Evolutionary conservation across 1,284 basidiomycete species (phyloP), one percentile per base, ranked within the genome.

Genomic region (Agroathelia rolfsii): DNA sequence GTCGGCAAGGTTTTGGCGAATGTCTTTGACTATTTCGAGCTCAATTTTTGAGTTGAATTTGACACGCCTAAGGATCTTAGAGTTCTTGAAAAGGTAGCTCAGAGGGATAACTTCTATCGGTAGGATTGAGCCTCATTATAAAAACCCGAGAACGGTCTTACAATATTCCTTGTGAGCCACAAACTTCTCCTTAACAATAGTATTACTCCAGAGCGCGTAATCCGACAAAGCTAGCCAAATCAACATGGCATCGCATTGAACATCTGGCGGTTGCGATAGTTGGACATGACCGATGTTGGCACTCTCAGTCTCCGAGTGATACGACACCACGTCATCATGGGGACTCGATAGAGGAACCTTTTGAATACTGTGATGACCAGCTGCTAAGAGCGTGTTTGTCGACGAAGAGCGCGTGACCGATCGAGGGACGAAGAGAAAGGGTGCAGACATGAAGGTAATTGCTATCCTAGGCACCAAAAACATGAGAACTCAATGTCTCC

Each of bases 221-320:
- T 81, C 69, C 5, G 79, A 77, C n/a, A 83, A 53, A 0, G 77
- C 62, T 5, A 83, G 64, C 11, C 56, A 57, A 18, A 78, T 39
- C 14, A 80, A 55, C 3, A 51, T 47, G 2, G 59, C 60, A 28
- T 66, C 61, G 38, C 76, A 74, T 29, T 64, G 36, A 0, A 27
- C 16, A 7, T 28, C 28, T 10, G 15, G 26, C 5, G 20, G 38
- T 13, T 38, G 36, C 18, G 51, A 39, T 12, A 15, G 16, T 30
- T 20, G 19, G 34, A 18, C 8, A 14, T 15, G 21, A 2, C 26
- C 34, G 21, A 18, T 7, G 9, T 13, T 24, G 24, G 19, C 18
- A 12, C 10, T 27, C 23, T 15, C 3, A 24, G 6, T 4, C 17
- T 8, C 15, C 15, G 8, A 11, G 20, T 18, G 19, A 24, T 25